Evolutionary conservation across 495 filamentous ascomycete genomes (phyloP), one percentile per base, ranked within the genome.

Genomic region (Penicillium roqueforti): DNA sequence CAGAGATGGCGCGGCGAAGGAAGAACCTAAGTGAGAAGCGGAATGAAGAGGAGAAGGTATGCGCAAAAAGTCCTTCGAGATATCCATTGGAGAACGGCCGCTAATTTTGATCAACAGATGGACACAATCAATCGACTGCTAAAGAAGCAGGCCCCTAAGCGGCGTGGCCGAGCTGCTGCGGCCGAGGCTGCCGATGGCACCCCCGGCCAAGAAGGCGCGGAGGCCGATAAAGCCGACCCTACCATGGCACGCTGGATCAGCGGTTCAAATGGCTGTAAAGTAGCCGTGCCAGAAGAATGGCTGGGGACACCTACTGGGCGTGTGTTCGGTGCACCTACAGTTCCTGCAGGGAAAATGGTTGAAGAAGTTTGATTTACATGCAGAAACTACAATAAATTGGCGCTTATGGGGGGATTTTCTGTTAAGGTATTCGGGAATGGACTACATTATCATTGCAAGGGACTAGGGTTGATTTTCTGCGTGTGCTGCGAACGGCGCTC

Each of bases 1-100:
- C 89, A 6, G 93, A 98, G 69, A 98, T 98, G 93, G 93, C 93
- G 23, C 80, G 93, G 16, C 86, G 93, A 29, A 77, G 93, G 46
- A 95, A 96, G 68, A 97, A 97, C 59, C 80, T 98, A n/a, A 93
- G 88, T 58, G 93, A 97, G 67, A 96, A 97, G 78, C 87, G 93
- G 23, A 93, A 96, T 53, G 95, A 98, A 65, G 95, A 98, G 75
- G 95, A 97, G 75, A 98, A 98, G 84, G 92, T 91, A 75, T 13
- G 66, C 51, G 1, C 4, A 37, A n/a, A 9, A 34, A 11, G 11
- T 45, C 25, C 5, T n/a, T 26, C 20, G 1, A 50, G 3, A 13
- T 3, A n/a, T 16, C 1, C 16, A 25, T 42, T 16, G 3, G 5
- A 20, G 44, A 38, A 4, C 43, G 18, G 13, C 14, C 51, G 16